phyloP scores from a whole-genome alignment of 495 filamentous ascomycete genomes.

The Talaromyces ruber region DNA sequence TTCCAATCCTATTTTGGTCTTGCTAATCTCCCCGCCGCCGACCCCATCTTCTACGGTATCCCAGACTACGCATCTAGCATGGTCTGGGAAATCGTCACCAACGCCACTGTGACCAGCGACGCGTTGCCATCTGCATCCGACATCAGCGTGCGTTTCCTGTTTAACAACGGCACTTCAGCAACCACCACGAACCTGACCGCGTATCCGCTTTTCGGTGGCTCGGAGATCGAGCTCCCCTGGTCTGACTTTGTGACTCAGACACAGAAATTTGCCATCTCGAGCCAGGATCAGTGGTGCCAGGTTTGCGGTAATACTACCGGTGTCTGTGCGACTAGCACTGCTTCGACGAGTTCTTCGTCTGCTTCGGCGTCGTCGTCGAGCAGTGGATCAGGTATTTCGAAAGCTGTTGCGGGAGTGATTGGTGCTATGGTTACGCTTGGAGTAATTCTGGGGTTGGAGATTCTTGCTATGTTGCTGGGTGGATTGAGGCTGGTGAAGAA shows the following conservation, averaged over 20 bases:
- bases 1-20: constrained; percentile 48
- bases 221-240: constrained; percentile 29
- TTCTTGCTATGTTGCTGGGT: constrained; percentile 33
- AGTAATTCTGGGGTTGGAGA: constrained; percentile 40
- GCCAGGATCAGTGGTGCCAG: constrained; percentile 34
- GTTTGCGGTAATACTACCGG: constrained; percentile 37
- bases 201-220: constrained; percentile 37
- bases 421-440: constrained; percentile 55
- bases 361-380: constrained; percentile 10
- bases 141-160: constrained; percentile 42
- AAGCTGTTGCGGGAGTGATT: constrained; percentile 47
- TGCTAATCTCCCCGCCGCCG: constrained; percentile 24
- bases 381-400: constrained; percentile 21
- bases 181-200: constrained; percentile 15
- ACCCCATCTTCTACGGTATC: constrained; percentile 36
- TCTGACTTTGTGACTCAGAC: constrained; percentile 30
- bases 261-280: constrained; percentile 30
- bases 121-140: constrained; percentile 25
- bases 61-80: constrained; percentile 46
- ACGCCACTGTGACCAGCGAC: constrained; percentile 22
- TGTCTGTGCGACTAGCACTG: constrained; percentile 17
- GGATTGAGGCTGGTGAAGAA: constrained; percentile 35
- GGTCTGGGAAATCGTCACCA: constrained; percentile 46
- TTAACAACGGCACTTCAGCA: constrained; percentile 42
- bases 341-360: background rate